Base-by-base conservation (phyloP, 2,329 filamentous ascomycete species). In the Colletotrichum tofieldiae region DNA sequence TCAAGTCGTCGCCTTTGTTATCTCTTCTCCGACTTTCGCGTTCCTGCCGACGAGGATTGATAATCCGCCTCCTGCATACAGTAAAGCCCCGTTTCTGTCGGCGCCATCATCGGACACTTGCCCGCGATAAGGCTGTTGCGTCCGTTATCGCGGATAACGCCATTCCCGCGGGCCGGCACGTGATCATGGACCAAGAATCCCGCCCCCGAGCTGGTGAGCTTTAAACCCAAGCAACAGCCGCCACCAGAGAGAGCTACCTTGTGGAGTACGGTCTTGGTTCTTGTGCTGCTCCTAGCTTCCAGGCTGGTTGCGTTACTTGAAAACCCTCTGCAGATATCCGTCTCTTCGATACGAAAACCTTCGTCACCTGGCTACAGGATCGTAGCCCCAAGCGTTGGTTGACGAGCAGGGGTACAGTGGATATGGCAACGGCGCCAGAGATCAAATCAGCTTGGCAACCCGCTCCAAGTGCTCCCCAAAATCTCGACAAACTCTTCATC, bases 81-180 rank as follows among this genome's bases (percentile, higher is more conserved):
- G 56, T 63, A 58, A 63, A 43, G 65, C 65, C 52, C 67, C 65
- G 32, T 62, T 62, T 61, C 26, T 47, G 26, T 71, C 58, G 56
- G 69, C 49, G 43, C 41, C 52, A 45, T 54, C 69, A 43, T 63
- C 65, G 69, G 65, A 63, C 35, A 68, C 43, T 68, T 68, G 69
- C 58, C 65, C 58, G 69, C 64, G 58, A 67, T 63, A 68, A 68
- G 69, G 26, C 68, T 20, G 54, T 37, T 9, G 18, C 20, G 58
- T 6, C n/a, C 37, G 18, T 54, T 68, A 63, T 68, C 68, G 56
- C 43, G 16, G 12, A 32, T 58, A 58, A 71, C 65, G 69, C 65
- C 51, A 71, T 67, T 49, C 29, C 3, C 3, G 58, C 29, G 43
- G 61, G 20, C 49, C 29, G 26, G 45, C 65, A 71, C 69, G 69